Percentiles rank a stretch among this genome's conserved stretches.
Evolutionary conservation across 2,329 filamentous ascomycete genomes (phyloP).

Genomic region (Hypoxylon sp.): DNA sequence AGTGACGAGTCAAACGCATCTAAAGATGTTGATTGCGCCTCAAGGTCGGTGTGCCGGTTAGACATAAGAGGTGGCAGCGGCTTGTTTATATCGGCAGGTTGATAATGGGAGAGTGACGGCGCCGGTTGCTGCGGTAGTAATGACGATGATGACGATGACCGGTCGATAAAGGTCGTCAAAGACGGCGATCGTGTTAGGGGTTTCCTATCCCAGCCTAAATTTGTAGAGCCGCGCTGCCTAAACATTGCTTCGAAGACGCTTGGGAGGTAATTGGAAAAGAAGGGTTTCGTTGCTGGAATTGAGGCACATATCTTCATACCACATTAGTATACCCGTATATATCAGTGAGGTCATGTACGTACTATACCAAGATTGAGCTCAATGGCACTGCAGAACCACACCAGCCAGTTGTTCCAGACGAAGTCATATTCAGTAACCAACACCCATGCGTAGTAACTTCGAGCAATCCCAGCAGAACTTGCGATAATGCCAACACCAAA

Average conservation of each 20-base stretch:
- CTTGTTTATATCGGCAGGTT: slow-evolving; percentile 50
- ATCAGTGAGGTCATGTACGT: slow-evolving; percentile 1
- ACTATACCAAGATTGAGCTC: slow-evolving; percentile 63
- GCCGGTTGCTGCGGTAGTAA: slow-evolving; percentile 33
- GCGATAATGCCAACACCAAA: slow-evolving; percentile 67
- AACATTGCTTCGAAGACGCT: slow-evolving; percentile 32
- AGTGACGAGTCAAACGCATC: background rate
- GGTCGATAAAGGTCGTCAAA: slow-evolving; percentile 39
- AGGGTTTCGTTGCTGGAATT: slow-evolving; percentile 61
- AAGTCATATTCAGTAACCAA: slow-evolving; percentile 54
- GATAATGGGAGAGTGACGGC: slow-evolving; percentile 20
- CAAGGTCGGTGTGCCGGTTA: slow-evolving; percentile 7
- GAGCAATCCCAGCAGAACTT: slow-evolving; percentile 56
- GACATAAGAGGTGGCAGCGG: slow-evolving; percentile 50
- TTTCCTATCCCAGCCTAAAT: slow-evolving; percentile 32
- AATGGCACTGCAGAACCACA: slow-evolving; percentile 56
- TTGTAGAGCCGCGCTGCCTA: slow-evolving; percentile 19
- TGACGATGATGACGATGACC: slow-evolving; percentile 33
- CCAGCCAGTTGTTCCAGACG: slow-evolving; percentile 57
- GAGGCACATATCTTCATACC: slow-evolving; percentile 60
- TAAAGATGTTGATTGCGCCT: slow-evolving; percentile 10
- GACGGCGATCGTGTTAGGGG: slow-evolving; percentile 21
- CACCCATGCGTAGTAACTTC: slow-evolving; percentile 57
- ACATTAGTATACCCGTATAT: slow-evolving; percentile 11
- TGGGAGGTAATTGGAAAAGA: slow-evolving; percentile 59